Evolutionary conservation across 208 protist species (phyloP).

Genomic region (Crithidia sp.): DNA sequence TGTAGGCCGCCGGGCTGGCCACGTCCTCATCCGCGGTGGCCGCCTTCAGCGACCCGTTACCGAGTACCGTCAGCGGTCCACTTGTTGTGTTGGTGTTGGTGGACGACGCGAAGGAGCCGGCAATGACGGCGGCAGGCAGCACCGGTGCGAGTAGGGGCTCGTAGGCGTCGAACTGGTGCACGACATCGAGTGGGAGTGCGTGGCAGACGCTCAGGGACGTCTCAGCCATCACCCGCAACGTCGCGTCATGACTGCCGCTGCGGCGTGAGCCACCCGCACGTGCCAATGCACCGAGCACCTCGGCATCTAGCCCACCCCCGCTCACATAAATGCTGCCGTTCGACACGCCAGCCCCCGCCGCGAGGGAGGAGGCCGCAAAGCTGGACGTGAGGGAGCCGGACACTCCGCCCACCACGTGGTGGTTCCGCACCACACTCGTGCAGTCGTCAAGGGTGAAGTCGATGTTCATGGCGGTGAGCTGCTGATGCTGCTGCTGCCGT

Average conservation of each 20-base stretch:
- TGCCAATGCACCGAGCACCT: constrained; percentile 6
- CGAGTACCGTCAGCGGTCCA: background rate
- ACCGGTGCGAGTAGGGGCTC: constrained; percentile 46
- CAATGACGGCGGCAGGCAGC: background rate
- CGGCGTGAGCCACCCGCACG: background rate
- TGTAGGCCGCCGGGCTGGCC: constrained; percentile 13
- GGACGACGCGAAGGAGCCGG: background rate
- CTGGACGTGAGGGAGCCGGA: background rate
- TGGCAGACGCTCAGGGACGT: constrained; percentile 39
- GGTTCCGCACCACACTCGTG: constrained; percentile 3
- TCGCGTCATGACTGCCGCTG: constrained; percentile 5
- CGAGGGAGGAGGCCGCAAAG: background rate
- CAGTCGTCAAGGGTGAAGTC: constrained; percentile 31
- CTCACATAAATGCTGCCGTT: constrained; percentile 18
- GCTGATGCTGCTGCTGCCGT: constrained; percentile 29
- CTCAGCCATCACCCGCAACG: constrained; percentile 19
- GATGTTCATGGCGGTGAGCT: constrained; percentile 20
- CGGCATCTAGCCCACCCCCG: constrained; percentile 6
- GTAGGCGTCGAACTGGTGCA: constrained; percentile 78
- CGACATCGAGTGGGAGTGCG: constrained; percentile 60
- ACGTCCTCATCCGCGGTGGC: background rate
- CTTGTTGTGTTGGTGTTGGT: background rate
- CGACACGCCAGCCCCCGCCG: background rate
- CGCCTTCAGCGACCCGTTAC: background rate
- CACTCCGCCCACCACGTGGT: constrained; percentile 1